Base-by-base conservation (phyloP, 257 asterid species). In the Eustoma russellianum region DNA sequence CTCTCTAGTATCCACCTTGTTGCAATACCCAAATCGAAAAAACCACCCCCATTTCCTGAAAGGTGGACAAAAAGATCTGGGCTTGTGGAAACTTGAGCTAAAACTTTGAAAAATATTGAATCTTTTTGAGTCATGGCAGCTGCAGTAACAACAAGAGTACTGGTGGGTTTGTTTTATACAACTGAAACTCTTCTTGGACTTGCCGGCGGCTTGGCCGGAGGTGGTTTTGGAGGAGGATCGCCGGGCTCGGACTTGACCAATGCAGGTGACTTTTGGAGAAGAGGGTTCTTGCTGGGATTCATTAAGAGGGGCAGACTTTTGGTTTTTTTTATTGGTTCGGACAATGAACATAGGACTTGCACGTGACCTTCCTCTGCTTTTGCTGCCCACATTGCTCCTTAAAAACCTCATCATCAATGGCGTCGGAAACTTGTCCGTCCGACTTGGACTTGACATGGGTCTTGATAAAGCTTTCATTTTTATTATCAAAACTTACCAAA, bases 211-310 rank as follows among this genome's bases (percentile, higher is more conserved):
- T 30, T 53, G 15, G 12, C 5, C 2, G 15, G 17, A 33, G 47
- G 24, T 17, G 35, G 50, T 47, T 45, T 55, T 55, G 56, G 57
- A 41, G 38, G 75, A 62, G 52, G 79, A 61, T 53, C 92, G 78
- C 57, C 88, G 72, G 52, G 73, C 86, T 2, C 91, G 77, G 54
- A 88, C 97, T 33, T 88, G 97, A 41, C 97, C 97, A 59, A 88
- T 85, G 66, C 96, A 87, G 40, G 94, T 87, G 64, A 87, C 96
- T 60, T 87, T 87, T 0, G 96, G 96, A 2, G 96, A 87, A 46
- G 94, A 71, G 0, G 96, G 96, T 6, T 87, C 96, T 53, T 74
- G 92, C 0, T 73, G 57, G 2, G 79, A 38, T 57, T 74, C 77
- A 43, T 69, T 64, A 6, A 16, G 53, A 6, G 49, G 56, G 2